These are phyloP conservation scores for Podila horticola DNA, from an alignment of 192 early-diverging fungal species.

Conservation along the genomic window DNA sequence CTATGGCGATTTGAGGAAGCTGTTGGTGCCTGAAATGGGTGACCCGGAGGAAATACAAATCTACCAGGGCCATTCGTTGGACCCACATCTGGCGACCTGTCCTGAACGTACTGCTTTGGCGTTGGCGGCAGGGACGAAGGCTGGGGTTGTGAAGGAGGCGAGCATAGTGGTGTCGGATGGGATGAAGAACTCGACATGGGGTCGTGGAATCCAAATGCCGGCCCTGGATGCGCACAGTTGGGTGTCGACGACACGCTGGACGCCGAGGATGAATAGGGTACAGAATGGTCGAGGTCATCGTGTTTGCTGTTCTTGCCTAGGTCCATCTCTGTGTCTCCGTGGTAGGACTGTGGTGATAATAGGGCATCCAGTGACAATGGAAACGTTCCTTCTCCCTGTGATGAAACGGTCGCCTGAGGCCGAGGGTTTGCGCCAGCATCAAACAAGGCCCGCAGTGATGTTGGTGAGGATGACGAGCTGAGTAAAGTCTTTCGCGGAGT, in stretches of 20 bases:
- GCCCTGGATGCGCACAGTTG: slow-evolving; percentile 9
- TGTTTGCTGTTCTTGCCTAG: neutral
- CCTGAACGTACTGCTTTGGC: slow-evolving; percentile 23
- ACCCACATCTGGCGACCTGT: slow-evolving; percentile 14
- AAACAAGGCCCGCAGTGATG: slow-evolving; percentile 32
- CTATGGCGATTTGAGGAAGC: slow-evolving; percentile 13
- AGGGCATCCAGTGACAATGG: neutral
- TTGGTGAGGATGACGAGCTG: slow-evolving; percentile 43
- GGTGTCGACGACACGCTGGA: slow-evolving; percentile 40
- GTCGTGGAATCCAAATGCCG: slow-evolving; percentile 17
- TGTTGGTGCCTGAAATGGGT: slow-evolving; percentile 22
- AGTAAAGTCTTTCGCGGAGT: slow-evolving; percentile 11
- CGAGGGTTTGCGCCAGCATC: neutral
- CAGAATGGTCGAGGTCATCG: slow-evolving; percentile 31
- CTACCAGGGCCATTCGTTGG: neutral
- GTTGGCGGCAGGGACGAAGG: slow-evolving; percentile 37
- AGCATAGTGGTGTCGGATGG: slow-evolving; percentile 37
- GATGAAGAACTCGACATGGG: slow-evolving; percentile 19
- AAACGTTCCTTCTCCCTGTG: slow-evolving; percentile 6
- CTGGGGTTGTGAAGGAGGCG: slow-evolving; percentile 33
- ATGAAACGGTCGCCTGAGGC: neutral
- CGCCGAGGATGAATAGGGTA: slow-evolving; percentile 13
- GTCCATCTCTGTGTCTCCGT: slow-evolving; percentile 8
- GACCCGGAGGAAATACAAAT: slow-evolving; percentile 10
- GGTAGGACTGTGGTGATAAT: slow-evolving; percentile 4